Evolutionary conservation across 345 rosid genomes (phyloP), one percentile per base, ranked within the genome.

Genomic region (Dimocarpus longan): DNA sequence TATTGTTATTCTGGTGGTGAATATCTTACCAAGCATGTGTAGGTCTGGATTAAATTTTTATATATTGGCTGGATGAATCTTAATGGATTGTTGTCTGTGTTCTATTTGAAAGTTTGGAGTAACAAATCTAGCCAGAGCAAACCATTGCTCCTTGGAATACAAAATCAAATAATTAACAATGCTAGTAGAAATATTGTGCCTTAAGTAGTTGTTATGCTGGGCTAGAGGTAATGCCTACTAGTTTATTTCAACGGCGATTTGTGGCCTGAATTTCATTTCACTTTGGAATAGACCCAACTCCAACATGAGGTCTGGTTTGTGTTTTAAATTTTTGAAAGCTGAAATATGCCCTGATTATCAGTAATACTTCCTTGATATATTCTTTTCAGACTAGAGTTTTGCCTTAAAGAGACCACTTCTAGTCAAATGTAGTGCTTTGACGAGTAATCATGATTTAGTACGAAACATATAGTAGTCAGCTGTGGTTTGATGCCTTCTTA

Each of bases 1-100:
- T 6, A 40, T 24, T 66, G 73, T 69, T 40, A 13, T 77, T 82
- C 66, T 70, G 57, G 22, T 82, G 28, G 40, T 28, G 62, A 64
- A 73, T 46, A 74, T 78, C 54, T 60, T 62, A 54, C 9, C 76
- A 46, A 52, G 66, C 66, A 19, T 52, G 5, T 22, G 43, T 65
- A 43, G 59, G 66, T 16, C 42, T 62, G 59, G 63, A 81, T 50
- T 39, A 10, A 10, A 16, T 16, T 15, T 32, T 18, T 26, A 16
- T 73, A 16, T 73, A 9, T 43, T 62, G n/a, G 18, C 18, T 60
- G 39, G 15, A 40, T 22, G 66, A 59, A 62, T 54, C 50, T 63
- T 62, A 32, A 8, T 60, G 44, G 44, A 18, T 40, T 6, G 22
- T 66, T 57, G 9, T 74, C 1, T 62, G 2, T 71, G 28, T 71